These are phyloP conservation scores for Neurospora sp. DNA, from an alignment of 495 filamentous ascomycete species.

Conservation along the genomic window DNA sequence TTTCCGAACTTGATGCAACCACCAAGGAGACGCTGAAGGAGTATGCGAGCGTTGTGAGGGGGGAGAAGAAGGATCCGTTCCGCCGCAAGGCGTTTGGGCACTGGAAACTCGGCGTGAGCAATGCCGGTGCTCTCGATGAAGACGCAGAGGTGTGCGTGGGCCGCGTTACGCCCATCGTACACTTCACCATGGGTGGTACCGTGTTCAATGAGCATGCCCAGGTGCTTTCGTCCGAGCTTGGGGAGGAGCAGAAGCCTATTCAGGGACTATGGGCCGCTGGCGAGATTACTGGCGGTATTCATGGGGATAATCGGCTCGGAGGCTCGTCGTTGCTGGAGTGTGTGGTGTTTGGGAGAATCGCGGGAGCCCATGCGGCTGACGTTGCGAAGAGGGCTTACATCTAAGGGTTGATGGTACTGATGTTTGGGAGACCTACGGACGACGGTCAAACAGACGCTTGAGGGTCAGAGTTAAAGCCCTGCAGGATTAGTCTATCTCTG, in stretches of 20 bases:
- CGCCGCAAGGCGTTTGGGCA: constrained; percentile 40
- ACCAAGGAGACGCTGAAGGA: constrained; percentile 31
- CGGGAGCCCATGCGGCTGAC: constrained; percentile 27
- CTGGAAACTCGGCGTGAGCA: constrained; percentile 33
- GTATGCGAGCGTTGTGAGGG: constrained; percentile 34
- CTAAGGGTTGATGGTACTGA: background rate
- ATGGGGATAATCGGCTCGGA: constrained; percentile 45
- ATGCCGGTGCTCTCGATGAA: constrained; percentile 18
- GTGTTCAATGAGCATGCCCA: constrained; percentile 34
- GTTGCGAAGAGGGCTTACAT: background rate
- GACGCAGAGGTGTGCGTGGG: constrained; percentile 45
- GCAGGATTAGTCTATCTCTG: background rate
- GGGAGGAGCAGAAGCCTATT: constrained; percentile 21
- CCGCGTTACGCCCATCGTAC: constrained; percentile 47
- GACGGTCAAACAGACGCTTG: background rate
- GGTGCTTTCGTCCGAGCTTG: constrained; percentile 26
- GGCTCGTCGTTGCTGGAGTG: constrained; percentile 45
- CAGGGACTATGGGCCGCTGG: constrained; percentile 42
- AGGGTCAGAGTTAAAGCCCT: no score
- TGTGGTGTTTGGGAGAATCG: constrained; percentile 49
- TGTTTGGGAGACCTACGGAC: background rate
- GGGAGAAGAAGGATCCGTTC: constrained; percentile 26
- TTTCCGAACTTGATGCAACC: constrained; percentile 33
- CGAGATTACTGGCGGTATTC: constrained; percentile 46
- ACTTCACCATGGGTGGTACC: constrained; percentile 51